Evolutionary conservation across 176 grass and related monocot genomes (phyloP).

Genomic region (Juncus effusus): DNA sequence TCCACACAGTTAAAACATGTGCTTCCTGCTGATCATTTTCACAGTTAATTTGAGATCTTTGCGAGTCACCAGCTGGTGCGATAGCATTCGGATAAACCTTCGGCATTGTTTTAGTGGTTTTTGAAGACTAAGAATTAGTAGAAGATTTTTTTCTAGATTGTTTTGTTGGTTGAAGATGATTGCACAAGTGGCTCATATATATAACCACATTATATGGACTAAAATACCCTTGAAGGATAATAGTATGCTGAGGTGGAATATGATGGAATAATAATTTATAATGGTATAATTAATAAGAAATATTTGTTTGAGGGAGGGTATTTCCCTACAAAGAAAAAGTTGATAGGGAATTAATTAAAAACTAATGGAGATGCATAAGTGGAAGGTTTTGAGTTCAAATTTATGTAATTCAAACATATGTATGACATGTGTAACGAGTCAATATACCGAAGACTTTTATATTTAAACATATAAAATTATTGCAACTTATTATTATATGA

Average conservation of each 20-base stretch:
- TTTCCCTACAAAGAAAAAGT: constrained; percentile 5
- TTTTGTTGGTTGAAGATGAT: neutral
- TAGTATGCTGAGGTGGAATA: constrained; percentile 1
- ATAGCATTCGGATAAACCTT: constrained; percentile 66
- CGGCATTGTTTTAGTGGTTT: constrained; percentile 23
- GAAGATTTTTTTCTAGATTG: neutral
- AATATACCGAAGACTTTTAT: too few relatives aligned
- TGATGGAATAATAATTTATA: constrained; percentile 17
- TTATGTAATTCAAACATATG: neutral
- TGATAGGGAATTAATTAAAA: constrained; percentile 27
- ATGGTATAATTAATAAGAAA: constrained; percentile 12
- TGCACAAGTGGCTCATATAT: constrained; percentile 1
- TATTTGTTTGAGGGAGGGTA: constrained; percentile 4
- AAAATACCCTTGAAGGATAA: constrained; percentile 19
- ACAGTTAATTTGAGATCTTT: neutral
- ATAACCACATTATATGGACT: constrained; percentile 14
- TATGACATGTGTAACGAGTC: neutral
- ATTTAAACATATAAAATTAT: too few relatives aligned
- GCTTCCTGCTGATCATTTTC: constrained; percentile 4
- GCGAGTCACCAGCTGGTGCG: constrained; percentile 4
- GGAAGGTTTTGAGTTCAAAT: constrained; percentile 6
- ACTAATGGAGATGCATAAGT: neutral
- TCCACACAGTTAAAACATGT: constrained; percentile 80
- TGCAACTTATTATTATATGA: too few relatives aligned
- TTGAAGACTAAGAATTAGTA: neutral